Evolutionary conservation across 495 filamentous ascomycete genomes (phyloP).

Genomic region (Hyphodiscus hymeniophilus): DNA sequence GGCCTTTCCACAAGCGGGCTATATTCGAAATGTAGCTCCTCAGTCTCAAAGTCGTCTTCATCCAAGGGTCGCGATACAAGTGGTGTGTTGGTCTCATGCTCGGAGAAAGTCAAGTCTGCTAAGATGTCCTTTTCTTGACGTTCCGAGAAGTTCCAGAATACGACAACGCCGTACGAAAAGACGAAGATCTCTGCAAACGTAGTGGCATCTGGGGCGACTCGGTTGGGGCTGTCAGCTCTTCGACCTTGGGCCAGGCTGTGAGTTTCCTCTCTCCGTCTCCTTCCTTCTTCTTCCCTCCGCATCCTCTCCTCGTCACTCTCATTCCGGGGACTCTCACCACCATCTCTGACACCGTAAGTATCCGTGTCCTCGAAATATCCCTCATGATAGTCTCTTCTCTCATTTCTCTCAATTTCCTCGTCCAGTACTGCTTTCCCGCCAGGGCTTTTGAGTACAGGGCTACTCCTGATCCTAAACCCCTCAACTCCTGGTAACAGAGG

Average conservation of each 20-base stretch:
- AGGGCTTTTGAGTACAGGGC: conserved; percentile 82
- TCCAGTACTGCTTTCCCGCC: conserved; percentile 90
- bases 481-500: conserved; percentile 78
- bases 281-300: conserved; percentile 23
- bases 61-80: conserved; percentile 33
- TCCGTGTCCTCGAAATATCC: conserved; percentile 62
- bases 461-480: conserved; percentile 80
- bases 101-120: conserved; percentile 89
- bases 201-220: conserved; percentile 55
- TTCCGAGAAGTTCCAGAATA: conserved; percentile 98
- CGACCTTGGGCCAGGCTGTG: conserved; percentile 16
- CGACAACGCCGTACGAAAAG: conserved; percentile 94
- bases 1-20: conserved; percentile 74
- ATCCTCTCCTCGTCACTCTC: conserved; percentile 26
- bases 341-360: conserved; percentile 30
- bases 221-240: conserved; percentile 25
- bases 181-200: conserved; percentile 94
- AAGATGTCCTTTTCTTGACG: conserved; percentile 93
- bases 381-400: conserved; percentile 81
- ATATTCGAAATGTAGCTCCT: conserved; percentile 99
- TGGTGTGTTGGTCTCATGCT: conserved; percentile 32
- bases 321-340: conserved; percentile 26
- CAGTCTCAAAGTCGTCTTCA: conserved; percentile 83
- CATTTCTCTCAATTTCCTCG: conserved; percentile 93
- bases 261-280: conserved; percentile 15